A percentile compares a stretch with the other conserved stretches of the same genome.
Conservation (phyloP, 805 yeast species). For the Kodamaea lidongshanica region DNA sequence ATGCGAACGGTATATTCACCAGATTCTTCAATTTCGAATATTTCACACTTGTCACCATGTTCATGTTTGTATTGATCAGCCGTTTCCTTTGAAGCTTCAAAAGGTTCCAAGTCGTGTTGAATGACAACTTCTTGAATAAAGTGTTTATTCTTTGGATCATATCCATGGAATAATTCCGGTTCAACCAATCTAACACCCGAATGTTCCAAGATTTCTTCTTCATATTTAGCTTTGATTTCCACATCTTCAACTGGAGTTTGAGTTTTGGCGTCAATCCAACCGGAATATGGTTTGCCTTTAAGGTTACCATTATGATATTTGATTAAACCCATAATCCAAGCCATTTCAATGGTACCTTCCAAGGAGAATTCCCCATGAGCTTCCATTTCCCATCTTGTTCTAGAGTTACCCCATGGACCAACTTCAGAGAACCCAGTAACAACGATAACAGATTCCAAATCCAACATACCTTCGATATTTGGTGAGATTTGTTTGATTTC, state of each 20-base stretch:
- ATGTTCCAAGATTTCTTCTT: constrained; percentile 80
- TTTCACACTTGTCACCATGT: constrained; percentile 91
- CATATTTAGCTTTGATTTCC: constrained; percentile 89
- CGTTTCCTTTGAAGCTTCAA: constrained; percentile 90
- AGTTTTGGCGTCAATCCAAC: constrained; percentile 97
- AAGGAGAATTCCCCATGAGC: constrained; percentile 88
- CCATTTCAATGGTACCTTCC: constrained; percentile 98
- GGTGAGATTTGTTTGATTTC: constrained; percentile 65
- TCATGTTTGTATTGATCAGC: constrained; percentile 91
- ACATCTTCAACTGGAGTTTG: constrained; percentile 89
- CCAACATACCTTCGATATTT: constrained; percentile 83
- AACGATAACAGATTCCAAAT: constrained; percentile 86
- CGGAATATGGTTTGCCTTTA: constrained; percentile 86
- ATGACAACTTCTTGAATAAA: constrained; percentile 92
- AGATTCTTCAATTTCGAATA: constrained; percentile 78
- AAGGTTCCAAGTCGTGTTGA: constrained; percentile 94
- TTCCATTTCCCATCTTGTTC: constrained; percentile 99
- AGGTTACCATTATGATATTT: constrained; percentile 89
- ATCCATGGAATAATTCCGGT: constrained; percentile 90
- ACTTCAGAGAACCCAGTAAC: constrained; percentile 98
- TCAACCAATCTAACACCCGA: constrained; percentile 96
- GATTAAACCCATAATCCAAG: constrained; percentile 98
- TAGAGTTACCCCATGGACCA: constrained; percentile 98
- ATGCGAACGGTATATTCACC: constrained; percentile 90
- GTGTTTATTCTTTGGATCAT: constrained; percentile 90